Base-by-base conservation (phyloP, 108 stramenopile species). In the Fragilaria radians region DNA sequence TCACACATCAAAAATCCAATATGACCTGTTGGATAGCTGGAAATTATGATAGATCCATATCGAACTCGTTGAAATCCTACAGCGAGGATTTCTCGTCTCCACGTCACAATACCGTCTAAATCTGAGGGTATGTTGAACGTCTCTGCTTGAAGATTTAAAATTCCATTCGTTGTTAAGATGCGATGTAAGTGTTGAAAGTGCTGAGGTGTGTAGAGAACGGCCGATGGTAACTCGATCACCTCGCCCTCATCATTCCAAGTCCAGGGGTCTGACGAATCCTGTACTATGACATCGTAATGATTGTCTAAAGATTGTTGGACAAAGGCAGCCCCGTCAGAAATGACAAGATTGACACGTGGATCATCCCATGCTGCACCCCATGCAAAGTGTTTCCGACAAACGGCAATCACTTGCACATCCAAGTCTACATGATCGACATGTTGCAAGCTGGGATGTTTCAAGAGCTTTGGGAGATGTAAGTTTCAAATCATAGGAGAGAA, bases 371-470 rank as follows among this genome's bases (percentile, higher is more conserved):
- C 83, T 18, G 69, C 65, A 0, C 81, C 80, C 85, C 85, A 86
- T 18, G 68, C 59, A 65, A 90, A 90, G 52, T 76, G 47, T 25
- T 74, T 49, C 57, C 78, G 67, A 21, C 85, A 84, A 3, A 76
- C 70, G 23, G 70, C 32, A 56, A 86, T 82, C 5, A 90, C 89
- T 17, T 79, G 80, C 28, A 57, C 77, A 67, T 90, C 89, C 30
- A 90, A 62, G 66, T 90, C 89, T 3, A 86, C 85, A 48, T 90
- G 89, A 73, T 90, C 89, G 17, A 89, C 83, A n/a, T 64, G 62
- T 48, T 53, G 58, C 47, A 89, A 61, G 33, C 57, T 67, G 1
- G 54, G 45, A 55, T 85, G 74, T 66, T 85, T 89, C 53, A 84
- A 47, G 19, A 83, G 59, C 34, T 79, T 61, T 14, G 65, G 47